Evolutionary conservation across 2,329 filamentous ascomycete species (phyloP), one percentile per base, ranked within the genome.

Genomic region (Xylaria sp.): DNA sequence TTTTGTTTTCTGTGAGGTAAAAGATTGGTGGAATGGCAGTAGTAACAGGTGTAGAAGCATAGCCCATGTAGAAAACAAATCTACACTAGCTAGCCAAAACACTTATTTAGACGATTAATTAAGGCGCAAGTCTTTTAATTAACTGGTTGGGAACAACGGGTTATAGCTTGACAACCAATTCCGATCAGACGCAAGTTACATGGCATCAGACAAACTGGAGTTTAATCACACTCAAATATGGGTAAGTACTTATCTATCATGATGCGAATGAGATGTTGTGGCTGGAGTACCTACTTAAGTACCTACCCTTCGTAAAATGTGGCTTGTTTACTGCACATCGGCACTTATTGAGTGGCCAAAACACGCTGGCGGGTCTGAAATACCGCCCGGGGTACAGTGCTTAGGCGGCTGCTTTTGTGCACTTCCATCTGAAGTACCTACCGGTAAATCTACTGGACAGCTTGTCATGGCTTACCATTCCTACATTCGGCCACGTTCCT

Each of bases 401-500:
- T 5, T 42, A 42, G 13, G 39, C 17, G 15, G 38, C 27, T 17
- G 47, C 27, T 31, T 31, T n/a, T 31, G 27, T 27, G 10, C 17
- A n/a, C 17, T 15, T 20, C 47, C 15, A 50, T 31, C 6, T 13
- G 2, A 22, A 39, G 31, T 64, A 64, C n/a, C n/a, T n/a, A n/a
- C n/a, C n/a, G n/a, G n/a, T n/a, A n/a, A n/a, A n/a, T n/a, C n/a
- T n/a, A n/a, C 38, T 55, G 56, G 65, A 67, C 65, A 65, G 56
- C 65, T 59, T 61, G 61, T 64, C 65, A 68, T 20, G 49, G 49
- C 61, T 64, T n/a, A 39, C 13, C 15, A 39, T 39, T 45, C 31
- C 11, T 42, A 56, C 55, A 17, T 55, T 29, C 44, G 27, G 22
- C 31, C 49, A 59, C 54, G 29, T 55, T 51, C 42, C 53, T 33